These are phyloP conservation scores for Lycium barbarum DNA, from an alignment of 257 asterid species.

Conservation along the genomic window DNA sequence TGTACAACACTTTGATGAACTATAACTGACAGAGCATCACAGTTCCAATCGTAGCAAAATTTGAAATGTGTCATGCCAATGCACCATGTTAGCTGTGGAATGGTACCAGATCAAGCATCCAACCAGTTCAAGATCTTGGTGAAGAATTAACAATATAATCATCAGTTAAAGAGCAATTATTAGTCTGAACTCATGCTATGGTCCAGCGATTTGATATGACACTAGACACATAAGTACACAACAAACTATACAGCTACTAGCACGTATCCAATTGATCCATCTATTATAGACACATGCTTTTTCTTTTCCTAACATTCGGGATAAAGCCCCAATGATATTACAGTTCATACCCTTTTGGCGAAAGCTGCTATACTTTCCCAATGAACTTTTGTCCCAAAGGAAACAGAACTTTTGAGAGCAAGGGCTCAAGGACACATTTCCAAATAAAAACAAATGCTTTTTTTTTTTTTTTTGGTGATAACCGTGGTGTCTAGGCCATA, in stretches of 20 bases:
- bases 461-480: too few relatives aligned
- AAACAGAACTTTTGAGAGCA: not conserved
- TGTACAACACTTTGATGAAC: conserved; percentile 1
- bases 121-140: not conserved
- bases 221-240: not conserved
- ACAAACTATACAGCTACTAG: conserved; percentile 13
- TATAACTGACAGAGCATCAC: not conserved
- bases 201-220: not conserved
- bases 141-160: not conserved
- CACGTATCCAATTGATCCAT: not conserved
- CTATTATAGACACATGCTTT: not conserved
- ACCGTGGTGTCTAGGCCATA: not conserved
- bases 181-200: not conserved
- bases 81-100: not conserved
- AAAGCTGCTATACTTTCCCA: conserved; percentile 18
- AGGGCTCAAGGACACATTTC: not conserved
- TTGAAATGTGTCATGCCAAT: not conserved
- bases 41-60: not conserved
- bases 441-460: not conserved
- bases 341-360: conserved; percentile 22
- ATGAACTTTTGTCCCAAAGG: not conserved
- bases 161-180: not conserved
- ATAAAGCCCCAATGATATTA: not conserved
- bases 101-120: not conserved
- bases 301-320: conserved; percentile 10